A percentile compares a stretch with the other conserved stretches of the same genome.
phyloP scores from a whole-genome alignment of 2,329 filamentous ascomycete genomes.

The Taxawa tesnikishii region DNA sequence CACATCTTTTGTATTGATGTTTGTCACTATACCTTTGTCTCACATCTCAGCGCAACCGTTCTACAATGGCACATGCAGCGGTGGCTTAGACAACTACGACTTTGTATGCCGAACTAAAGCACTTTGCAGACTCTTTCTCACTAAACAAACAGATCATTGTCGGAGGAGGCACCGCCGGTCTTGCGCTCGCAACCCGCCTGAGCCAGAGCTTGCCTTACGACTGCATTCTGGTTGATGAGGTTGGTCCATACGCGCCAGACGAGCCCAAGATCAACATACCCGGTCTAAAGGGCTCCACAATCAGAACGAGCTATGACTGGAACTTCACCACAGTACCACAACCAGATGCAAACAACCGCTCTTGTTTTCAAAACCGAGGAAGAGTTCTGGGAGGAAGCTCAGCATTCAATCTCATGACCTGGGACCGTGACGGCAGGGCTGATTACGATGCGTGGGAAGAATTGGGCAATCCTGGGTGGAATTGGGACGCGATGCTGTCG shows the following conservation, averaged over 20 bases:
- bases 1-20: too few species aligned
- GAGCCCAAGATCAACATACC: conserved; percentile 12
- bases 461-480: conserved; percentile 18
- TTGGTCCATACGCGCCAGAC: conserved; percentile 9
- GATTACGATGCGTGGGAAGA: conserved; percentile 23
- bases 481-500: conserved; percentile 12
- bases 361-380: conserved; percentile 32
- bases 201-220: conserved; percentile 9
- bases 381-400: conserved; percentile 38
- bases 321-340: conserved; percentile 35
- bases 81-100: too few species aligned
- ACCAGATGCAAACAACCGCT: conserved; percentile 24
- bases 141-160: conserved; percentile 16
- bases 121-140: too few species aligned
- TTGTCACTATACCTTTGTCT: too few species aligned
- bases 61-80: too few species aligned
- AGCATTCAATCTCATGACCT: conserved; percentile 30
- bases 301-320: conserved; percentile 21
- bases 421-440: conserved; percentile 20
- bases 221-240: conserved; percentile 13
- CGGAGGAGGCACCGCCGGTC: conserved; percentile 14
- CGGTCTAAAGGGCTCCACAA: conserved; percentile 11
- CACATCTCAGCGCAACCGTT: too few species aligned
- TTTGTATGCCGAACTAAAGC: too few species aligned
- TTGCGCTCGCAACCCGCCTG: conserved; percentile 11